A percentile compares a stretch with the other conserved stretches of the same genome.
Conservation (phyloP, 768 basidiomycete species). For the Amylocystis lapponica region DNA sequence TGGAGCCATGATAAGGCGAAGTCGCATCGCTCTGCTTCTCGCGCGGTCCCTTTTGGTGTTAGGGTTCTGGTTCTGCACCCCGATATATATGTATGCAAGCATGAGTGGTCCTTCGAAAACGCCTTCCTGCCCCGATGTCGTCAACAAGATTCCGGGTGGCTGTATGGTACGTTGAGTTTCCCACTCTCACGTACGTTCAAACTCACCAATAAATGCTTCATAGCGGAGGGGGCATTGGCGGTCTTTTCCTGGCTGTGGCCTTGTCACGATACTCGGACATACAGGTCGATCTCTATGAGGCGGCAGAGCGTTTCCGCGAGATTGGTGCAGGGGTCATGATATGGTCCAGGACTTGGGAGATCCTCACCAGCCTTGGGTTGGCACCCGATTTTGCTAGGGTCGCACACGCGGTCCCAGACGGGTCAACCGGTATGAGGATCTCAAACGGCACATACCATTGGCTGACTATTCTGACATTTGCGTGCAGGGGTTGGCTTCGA, state of each 20-base stretch:
- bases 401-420: constrained; percentile 19
- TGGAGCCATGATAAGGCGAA: too few species aligned
- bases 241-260: constrained; percentile 24
- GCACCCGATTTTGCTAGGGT: constrained; percentile 17
- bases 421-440: constrained; percentile 11
- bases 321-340: constrained; percentile 40
- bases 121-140: not conserved
- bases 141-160: constrained; percentile 25
- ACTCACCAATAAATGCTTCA: too few species aligned
- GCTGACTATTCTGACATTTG: not conserved
- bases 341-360: constrained; percentile 24
- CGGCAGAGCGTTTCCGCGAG: constrained; percentile 39
- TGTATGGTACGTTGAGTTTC: constrained; percentile 25
- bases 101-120: not conserved
- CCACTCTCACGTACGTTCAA: not conserved
- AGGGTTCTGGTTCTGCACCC: too few species aligned
- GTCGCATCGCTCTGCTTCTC: too few species aligned
- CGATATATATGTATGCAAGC: too few species aligned
- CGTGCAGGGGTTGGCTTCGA: constrained; percentile 38
- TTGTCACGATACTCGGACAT: constrained; percentile 21
- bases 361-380: constrained; percentile 21
- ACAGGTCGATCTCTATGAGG: constrained; percentile 26
- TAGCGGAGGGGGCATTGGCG: constrained; percentile 30
- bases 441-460: not conserved
- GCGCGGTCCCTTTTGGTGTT: too few species aligned